Evolutionary conservation across 1,139 yeast genomes (phyloP), one percentile per base, ranked within the genome.

Genomic region (Candida tropicalis): DNA sequence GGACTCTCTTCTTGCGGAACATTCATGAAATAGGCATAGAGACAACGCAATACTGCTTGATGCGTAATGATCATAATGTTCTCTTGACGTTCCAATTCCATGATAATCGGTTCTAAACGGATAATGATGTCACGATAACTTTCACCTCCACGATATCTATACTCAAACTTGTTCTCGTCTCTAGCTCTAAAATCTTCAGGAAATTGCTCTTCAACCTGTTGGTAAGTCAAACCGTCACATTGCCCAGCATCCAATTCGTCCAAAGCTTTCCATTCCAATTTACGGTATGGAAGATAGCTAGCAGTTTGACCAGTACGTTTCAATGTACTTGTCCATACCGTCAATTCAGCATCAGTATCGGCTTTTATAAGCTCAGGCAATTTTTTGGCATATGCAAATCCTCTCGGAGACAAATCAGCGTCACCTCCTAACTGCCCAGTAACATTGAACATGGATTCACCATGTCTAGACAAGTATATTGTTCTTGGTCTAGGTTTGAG

Each of bases 201-300:
- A 54, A 75, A 79, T 53, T 72, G 72, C 5, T 65, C 66, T 59
- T 85, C 86, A 51, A 91, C 89, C 57, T 89, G 93, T 40, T 82
- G 80, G 57, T 90, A 89, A 0, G 97, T 89, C 87, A 90, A 74
- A 4, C 97, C 98, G 62, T 93, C 99, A 63, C 99, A 93, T 29
- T 90, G 95, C 9, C 99, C 99, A 0, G 99, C 99, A 64, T 93
- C 99, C 50, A 93, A 77, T 66, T 93, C 99, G 63, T 93, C 99
- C 52, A 93, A 72, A 0, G 98, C 98, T 64, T 93, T 93, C 99
- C 99, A 93, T 52, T 85, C 88, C 52, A 90, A 73, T 45, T 69
- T 70, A 47, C 84, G 82, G 64, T 87, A 89, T 1, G 95, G 91
- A 55, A 93, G 73, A 60, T 76, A 79, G 46, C 87, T 81, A 0